Base-by-base conservation (phyloP, 768 basidiomycete species). In the Baorangia bicolor region DNA sequence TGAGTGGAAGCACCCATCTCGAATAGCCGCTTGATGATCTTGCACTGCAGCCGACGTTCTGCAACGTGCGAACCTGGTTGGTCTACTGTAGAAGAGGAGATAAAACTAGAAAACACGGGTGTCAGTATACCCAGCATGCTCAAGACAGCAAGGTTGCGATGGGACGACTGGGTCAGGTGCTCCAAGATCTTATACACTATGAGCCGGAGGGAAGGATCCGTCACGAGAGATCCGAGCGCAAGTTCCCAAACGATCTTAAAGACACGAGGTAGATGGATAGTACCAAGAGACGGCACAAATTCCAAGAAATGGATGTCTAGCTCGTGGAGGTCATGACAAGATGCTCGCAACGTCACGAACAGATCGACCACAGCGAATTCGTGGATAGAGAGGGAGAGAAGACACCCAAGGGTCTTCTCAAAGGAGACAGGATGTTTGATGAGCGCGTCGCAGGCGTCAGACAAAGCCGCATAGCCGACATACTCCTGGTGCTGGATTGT, bases 1-100 rank as follows among this genome's bases (percentile, higher is more conserved):
- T 76, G 73, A 0, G 86, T 83, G 5, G 80, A 83, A 0, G 85
- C 79, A 2, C 91, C 89, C 75, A 92, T 84, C 59, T 93, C 90
- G 35, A 92, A 73, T 20, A 93, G 66, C n/a, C 82, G 77, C 49
- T 83, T 76, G 21, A 90, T 68, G 0, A 92, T 76, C 66, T 85
- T 88, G 62, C 81, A 80, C 35, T 85, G 66, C 3, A 84, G 65
- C 39, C 80, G 76, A 27, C 81, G 80, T 65, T 88, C 86, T 4
- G 72, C 60, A 11, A 47, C 34, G 23, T 51, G 37, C 6, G 49
- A 20, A 10, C 37, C 28, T 57, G 42, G 31, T 61, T 48, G 53
- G 46, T 61, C 49, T 61, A 61, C 21, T 64, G 44, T 60, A 43
- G 60, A 59, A 31, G 58, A 61, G 34, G 64, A 57, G n/a, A 68